phyloP scores from a whole-genome alignment of 2,329 filamentous ascomycete genomes.

The Pseudogymnoascus sp. region DNA sequence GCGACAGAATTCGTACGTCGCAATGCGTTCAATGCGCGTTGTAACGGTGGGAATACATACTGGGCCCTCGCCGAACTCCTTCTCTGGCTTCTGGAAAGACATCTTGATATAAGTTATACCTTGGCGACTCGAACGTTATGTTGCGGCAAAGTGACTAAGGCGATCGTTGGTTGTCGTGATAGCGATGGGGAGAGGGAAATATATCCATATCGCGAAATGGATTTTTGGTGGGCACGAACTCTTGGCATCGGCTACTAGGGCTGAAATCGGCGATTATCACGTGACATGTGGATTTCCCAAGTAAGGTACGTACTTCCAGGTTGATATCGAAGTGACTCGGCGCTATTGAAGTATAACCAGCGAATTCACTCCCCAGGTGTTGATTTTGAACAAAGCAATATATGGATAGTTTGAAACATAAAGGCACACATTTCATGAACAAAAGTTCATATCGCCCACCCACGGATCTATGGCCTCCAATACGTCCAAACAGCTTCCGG shows the following conservation, averaged over 20 bases:
- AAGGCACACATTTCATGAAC: background rate
- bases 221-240: constrained; percentile 9
- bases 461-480: constrained; percentile 29
- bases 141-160: constrained; percentile 79
- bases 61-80: constrained; percentile 82
- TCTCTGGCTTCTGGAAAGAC: constrained; percentile 94
- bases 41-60: constrained; percentile 39
- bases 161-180: constrained; percentile 23
- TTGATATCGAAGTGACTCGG: constrained; percentile 1
- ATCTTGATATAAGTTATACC: constrained; percentile 50
- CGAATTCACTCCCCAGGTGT: background rate
- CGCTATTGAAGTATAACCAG: background rate
- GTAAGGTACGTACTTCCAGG: background rate
- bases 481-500: constrained; percentile 43
- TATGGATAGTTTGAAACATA: background rate
- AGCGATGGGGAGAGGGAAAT: constrained; percentile 9
- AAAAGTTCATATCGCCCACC: background rate
- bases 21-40: background rate
- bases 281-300: background rate
- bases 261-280: background rate
- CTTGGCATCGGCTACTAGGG: constrained; percentile 6
- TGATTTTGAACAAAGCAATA: constrained; percentile 1
- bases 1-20: background rate
- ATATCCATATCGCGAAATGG: background rate
- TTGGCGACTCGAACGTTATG: constrained; percentile 74